phyloP scores from a whole-genome alignment of 768 basidiomycete genomes.

The Gelatoporia subvermispora region DNA sequence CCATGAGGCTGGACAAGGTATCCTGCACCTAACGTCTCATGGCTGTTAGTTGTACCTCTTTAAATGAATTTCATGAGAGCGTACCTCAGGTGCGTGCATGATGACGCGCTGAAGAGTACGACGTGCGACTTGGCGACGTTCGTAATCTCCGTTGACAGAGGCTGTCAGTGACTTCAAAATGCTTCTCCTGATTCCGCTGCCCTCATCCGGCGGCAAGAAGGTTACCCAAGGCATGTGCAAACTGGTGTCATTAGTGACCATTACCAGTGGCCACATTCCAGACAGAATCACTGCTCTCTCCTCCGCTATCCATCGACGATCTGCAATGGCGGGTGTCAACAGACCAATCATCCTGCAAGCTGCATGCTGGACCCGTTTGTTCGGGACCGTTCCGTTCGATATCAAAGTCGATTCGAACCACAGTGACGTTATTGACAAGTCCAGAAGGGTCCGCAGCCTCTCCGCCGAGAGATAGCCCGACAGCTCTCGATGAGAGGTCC shows the following conservation, averaged over 20 bases:
- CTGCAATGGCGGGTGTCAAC: slow-evolving; percentile 35
- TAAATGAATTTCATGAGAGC: too few relatives aligned
- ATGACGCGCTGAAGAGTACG: slow-evolving; percentile 48
- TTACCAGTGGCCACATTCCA: slow-evolving; percentile 61
- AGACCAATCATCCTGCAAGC: slow-evolving; percentile 50
- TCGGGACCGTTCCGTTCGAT: slow-evolving; percentile 59
- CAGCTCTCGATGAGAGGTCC: slow-evolving; percentile 36
- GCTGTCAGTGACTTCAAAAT: slow-evolving; percentile 35
- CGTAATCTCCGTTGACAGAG: slow-evolving; percentile 6
- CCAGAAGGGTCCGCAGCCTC: slow-evolving; percentile 60
- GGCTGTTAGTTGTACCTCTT: too few relatives aligned
- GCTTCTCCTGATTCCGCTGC: slow-evolving; percentile 61
- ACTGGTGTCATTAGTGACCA: slow-evolving; percentile 27
- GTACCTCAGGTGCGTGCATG: slow-evolving; percentile 69
- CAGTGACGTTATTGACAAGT: slow-evolving; percentile 62
- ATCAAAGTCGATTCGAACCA: slow-evolving; percentile 64
- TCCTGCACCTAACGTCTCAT: slow-evolving; percentile 56
- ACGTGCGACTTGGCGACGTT: slow-evolving; percentile 20
- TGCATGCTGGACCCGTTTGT: slow-evolving; percentile 55
- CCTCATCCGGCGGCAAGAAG: slow-evolving; percentile 39
- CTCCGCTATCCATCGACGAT: slow-evolving; percentile 47
- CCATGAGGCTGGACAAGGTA: slow-evolving; percentile 27
- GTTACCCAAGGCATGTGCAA: slow-evolving; percentile 35
- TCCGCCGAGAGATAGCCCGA: slow-evolving; percentile 48
- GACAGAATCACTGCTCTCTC: slow-evolving; percentile 65